Percentiles rank a stretch among this genome's conserved stretches.
Evolutionary conservation across 805 yeast species (phyloP).

Genomic region (Saccharomycopsis malanga): DNA sequence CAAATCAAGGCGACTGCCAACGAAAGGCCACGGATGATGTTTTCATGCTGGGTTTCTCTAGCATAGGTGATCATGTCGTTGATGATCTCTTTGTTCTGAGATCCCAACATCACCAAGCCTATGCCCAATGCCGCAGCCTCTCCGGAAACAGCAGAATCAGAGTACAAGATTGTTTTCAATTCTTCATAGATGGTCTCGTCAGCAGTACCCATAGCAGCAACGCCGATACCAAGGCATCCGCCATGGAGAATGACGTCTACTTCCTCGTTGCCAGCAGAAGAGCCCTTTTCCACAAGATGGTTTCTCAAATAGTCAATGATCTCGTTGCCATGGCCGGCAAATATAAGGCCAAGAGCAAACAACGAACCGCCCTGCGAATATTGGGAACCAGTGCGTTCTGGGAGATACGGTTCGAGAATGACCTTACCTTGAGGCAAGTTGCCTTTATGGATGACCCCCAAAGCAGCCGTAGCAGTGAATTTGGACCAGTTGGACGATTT

Average conservation of each 20-base stretch:
- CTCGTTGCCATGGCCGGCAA: conserved; percentile 91
- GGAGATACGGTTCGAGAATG: conserved; percentile 83
- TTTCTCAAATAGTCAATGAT: conserved; percentile 64
- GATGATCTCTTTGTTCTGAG: conserved; percentile 52
- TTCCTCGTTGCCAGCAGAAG: conserved; percentile 57
- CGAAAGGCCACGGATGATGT: conserved; percentile 87
- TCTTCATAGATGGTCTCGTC: conserved; percentile 71
- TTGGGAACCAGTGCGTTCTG: conserved; percentile 63
- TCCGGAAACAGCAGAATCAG: conserved; percentile 90
- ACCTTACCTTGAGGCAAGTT: conserved; percentile 85
- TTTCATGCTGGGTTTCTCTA: conserved; percentile 92
- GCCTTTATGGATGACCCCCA: conserved; percentile 95
- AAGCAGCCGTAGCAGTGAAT: conserved; percentile 94
- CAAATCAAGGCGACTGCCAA: conserved; percentile 81
- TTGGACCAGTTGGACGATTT: conserved; percentile 99
- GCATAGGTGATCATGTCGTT: conserved; percentile 87
- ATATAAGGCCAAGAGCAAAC: conserved; percentile 86
- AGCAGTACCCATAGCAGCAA: conserved; percentile 92
- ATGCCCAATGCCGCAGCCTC: conserved; percentile 95
- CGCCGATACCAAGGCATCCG: conserved; percentile 91
- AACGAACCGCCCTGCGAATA: conserved; percentile 95
- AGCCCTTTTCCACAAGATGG: conserved; percentile 58
- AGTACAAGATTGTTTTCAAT: conserved; percentile 72
- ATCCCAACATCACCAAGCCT: conserved; percentile 94
- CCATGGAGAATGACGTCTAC: conserved; percentile 88